Evolutionary conservation across 2,329 filamentous ascomycete species (phyloP).

Genomic region (Periconia macrospinosa): DNA sequence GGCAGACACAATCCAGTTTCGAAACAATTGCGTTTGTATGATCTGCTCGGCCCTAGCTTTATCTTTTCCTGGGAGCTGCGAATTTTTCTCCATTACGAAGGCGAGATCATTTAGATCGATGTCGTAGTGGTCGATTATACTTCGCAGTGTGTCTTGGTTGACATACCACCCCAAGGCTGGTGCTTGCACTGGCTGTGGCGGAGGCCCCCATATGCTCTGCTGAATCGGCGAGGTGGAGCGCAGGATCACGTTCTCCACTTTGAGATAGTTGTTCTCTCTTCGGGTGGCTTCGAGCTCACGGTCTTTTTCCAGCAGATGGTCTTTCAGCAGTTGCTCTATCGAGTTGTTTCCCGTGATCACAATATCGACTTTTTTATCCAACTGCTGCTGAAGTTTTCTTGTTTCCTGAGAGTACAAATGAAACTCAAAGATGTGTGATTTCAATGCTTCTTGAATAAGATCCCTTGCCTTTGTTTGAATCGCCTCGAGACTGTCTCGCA

Average conservation of each 20-base stretch:
- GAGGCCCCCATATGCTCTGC: not conserved
- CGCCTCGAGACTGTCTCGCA: conserved; percentile 3
- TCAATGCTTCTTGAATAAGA: conserved; percentile 1
- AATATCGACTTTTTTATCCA: not conserved
- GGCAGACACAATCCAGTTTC: conserved; percentile 3
- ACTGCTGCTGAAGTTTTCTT: not conserved
- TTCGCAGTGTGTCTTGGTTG: not conserved
- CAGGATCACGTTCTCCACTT: conserved; percentile 1
- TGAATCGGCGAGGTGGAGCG: not conserved
- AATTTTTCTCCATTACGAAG: not conserved
- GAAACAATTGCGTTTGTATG: not conserved
- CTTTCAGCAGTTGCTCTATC: not conserved
- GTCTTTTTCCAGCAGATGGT: not conserved
- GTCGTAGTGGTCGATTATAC: not conserved
- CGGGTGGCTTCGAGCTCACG: not conserved
- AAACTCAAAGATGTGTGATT: conserved; percentile 4
- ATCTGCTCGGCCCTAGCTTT: conserved; percentile 8
- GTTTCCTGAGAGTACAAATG: conserved; percentile 2
- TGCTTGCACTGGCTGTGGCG: not conserved
- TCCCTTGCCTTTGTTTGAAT: conserved; percentile 1
- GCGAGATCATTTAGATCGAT: not conserved
- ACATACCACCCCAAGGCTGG: not conserved
- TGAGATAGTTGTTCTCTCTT: conserved; percentile 1
- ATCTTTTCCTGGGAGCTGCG: not conserved
- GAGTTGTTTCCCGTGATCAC: conserved; percentile 1